These are phyloP conservation scores for Psilocybe sp. DNA, from an alignment of 768 basidiomycete species.

Conservation along the genomic window DNA sequence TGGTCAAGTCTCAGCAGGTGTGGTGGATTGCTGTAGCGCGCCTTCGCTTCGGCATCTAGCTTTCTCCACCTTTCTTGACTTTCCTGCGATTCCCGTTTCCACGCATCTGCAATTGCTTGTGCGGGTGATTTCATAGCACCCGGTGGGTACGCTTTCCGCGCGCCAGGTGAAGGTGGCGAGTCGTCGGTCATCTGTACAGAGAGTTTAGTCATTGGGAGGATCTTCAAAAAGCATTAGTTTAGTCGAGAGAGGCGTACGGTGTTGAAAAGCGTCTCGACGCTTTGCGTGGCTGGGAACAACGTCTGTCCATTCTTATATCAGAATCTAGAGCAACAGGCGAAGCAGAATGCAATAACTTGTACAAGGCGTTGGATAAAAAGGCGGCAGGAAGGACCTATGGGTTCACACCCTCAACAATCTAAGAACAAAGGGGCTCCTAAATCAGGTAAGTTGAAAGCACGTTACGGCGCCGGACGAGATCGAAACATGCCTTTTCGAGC, in stretches of 20 bases:
- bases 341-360: slow-evolving; percentile 35
- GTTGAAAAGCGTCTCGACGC: slow-evolving; percentile 32
- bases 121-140: slow-evolving; percentile 44
- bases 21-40: slow-evolving; percentile 43
- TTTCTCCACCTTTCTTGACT: slow-evolving; percentile 57
- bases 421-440: slow-evolving; percentile 48
- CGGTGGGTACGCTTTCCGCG: slow-evolving; percentile 29
- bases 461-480: slow-evolving; percentile 30
- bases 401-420: slow-evolving; percentile 34
- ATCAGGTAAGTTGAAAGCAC: slow-evolving; percentile 51
- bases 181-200: slow-evolving; percentile 41
- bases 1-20: slow-evolving; percentile 23
- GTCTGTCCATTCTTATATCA: slow-evolving; percentile 46
- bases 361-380: slow-evolving; percentile 34
- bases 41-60: slow-evolving; percentile 46
- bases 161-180: slow-evolving; percentile 34
- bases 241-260: slow-evolving; percentile 32
- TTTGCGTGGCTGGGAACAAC: slow-evolving; percentile 24
- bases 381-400: slow-evolving; percentile 31
- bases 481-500: slow-evolving; percentile 45
- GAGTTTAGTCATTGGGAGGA: slow-evolving; percentile 27
- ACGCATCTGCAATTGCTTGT: slow-evolving; percentile 66
- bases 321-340: slow-evolving; percentile 36
- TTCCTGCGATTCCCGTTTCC: slow-evolving; percentile 61
- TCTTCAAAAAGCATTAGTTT: slow-evolving; percentile 16